A percentile compares a stretch with the other conserved stretches of the same genome.
Conservation (phyloP, 2,329 filamentous ascomycete species). For the Trichoderma sp. region DNA sequence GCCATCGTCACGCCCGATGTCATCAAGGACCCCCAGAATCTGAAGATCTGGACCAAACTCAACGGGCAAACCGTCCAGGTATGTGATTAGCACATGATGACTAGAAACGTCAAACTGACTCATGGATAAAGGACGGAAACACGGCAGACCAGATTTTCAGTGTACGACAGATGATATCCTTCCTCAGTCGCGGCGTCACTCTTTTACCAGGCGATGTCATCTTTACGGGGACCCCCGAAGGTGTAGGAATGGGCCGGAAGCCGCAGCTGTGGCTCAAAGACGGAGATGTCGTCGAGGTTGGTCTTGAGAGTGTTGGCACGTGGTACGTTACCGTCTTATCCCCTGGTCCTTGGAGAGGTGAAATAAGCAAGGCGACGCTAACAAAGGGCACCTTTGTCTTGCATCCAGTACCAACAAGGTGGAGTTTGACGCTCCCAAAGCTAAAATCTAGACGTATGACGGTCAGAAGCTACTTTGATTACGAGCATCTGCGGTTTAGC, state of each 20-base stretch:
- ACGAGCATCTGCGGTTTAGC: background rate
- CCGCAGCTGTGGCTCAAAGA: conserved; percentile 68
- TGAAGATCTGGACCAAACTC: conserved; percentile 56
- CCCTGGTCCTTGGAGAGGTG: background rate
- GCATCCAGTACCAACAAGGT: conserved; percentile 32
- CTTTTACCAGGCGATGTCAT: conserved; percentile 63
- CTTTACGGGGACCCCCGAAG: conserved; percentile 67
- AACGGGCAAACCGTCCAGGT: conserved; percentile 59
- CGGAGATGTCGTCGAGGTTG: conserved; percentile 68
- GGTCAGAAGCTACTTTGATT: background rate
- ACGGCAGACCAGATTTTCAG: conserved; percentile 64
- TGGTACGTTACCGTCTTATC: conserved; percentile 35
- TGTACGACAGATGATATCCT: conserved; percentile 57
- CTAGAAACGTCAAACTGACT: background rate
- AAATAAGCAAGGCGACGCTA: background rate
- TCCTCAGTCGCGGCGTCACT: conserved; percentile 61
- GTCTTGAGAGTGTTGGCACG: conserved; percentile 63
- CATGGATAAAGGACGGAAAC: conserved; percentile 43
- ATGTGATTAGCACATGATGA: background rate
- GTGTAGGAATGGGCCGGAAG: conserved; percentile 67
- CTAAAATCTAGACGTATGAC: conserved; percentile 29
- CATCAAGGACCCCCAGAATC: conserved; percentile 55
- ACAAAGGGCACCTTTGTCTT: background rate
- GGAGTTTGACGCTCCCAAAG: conserved; percentile 31
- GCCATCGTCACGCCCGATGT: conserved; percentile 61